Conservation (phyloP, 768 basidiomycete genomes). For the Hericium erinaceus region DNA sequence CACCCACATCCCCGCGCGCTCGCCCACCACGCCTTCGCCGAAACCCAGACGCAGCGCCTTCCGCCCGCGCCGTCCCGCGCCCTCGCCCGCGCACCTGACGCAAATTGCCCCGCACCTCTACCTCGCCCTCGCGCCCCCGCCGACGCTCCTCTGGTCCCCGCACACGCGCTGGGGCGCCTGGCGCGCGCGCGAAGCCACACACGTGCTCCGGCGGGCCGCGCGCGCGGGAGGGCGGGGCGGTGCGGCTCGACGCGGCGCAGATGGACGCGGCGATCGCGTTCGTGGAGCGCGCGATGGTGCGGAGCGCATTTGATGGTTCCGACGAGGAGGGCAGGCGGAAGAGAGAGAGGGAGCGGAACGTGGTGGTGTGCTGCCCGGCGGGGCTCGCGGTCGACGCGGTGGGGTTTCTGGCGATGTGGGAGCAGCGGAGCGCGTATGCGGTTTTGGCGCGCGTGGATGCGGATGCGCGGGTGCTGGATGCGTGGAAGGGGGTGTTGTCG, state of each 20-base stretch:
- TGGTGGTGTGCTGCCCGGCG: background rate
- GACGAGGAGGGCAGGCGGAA: background rate
- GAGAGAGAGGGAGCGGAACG: too few relatives aligned
- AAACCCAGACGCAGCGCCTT: background rate
- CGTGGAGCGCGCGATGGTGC: background rate
- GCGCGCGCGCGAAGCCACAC: background rate
- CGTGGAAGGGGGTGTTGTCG: background rate
- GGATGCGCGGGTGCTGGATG: background rate
- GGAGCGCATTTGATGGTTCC: background rate
- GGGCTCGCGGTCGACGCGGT: background rate
- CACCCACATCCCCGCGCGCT: background rate
- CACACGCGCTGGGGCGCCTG: background rate
- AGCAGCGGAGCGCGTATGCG: background rate
- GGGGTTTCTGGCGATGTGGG: background rate
- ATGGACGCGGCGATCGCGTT: background rate
- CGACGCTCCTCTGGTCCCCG: background rate
- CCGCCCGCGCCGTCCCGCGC: background rate
- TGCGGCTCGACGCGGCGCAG: background rate
- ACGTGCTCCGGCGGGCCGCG: background rate
- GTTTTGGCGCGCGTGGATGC: background rate
- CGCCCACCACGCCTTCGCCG: background rate
- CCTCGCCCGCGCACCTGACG: background rate
- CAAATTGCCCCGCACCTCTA: background rate
- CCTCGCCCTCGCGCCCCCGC: background rate
- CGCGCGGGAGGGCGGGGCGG: background rate